Base-by-base conservation (phyloP, 1,284 basidiomycete species). In the Cryptococcus sp. region DNA sequence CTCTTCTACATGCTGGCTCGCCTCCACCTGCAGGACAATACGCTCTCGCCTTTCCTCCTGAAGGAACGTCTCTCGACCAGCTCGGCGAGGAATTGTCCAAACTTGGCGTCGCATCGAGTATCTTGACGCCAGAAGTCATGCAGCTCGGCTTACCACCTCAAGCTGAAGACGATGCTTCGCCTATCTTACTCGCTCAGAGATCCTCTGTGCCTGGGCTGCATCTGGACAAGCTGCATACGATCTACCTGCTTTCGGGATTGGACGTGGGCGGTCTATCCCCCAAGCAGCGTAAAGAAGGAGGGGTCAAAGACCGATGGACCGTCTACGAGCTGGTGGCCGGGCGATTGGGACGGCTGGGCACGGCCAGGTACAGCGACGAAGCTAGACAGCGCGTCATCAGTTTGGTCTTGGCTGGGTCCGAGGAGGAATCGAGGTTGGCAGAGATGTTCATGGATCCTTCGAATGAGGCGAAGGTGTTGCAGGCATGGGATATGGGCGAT, bases 231-330 rank as follows among this genome's bases (percentile, higher is more conserved):
- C 57, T 74, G 13, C 68, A 69, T 53, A 70, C 67, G 4, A 60
- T 74, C 31, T 72, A 72, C 48, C 60, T 73, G 3, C 52, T 73
- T 1, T 59, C 61, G 40, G 73, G 73, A 7, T 56, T 74, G n/a
- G 71, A 74, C 52, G 39, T 65, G n/a, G 48, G 46, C 3, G 52
- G 56, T n/a, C 40, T 70, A 17, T 50, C 65, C 0, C 56, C 57
- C 20, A 47, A 45, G 3, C 63, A 69, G 54, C 31, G 54, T 5
- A 53, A 58, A 31, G n/a, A 41, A 6, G 62, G 59, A 6, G 68
- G 67, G 1, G 39, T 59, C 2, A 46, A 53, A 3, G 59, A 56
- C 13, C 54, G 66, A 20, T 25, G 56, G 23, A 45, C 39, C 10
- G 60, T 64, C 25, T 74, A 74, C 57, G 53, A 62, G 13, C 50